Base-by-base conservation (phyloP, 2,329 filamentous ascomycete species). In the Knufia fluminis region DNA sequence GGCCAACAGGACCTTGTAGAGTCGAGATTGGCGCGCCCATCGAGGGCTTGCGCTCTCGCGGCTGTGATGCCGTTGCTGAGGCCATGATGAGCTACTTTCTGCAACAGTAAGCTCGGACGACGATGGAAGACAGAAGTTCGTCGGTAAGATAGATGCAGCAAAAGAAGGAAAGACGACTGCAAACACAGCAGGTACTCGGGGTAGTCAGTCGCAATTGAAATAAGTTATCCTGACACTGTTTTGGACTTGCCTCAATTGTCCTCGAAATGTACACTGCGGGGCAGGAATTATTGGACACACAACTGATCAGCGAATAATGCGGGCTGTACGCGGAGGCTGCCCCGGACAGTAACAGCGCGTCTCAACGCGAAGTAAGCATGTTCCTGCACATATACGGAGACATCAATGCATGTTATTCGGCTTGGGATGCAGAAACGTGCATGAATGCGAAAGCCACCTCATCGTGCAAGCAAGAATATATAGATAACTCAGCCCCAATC, bases 1-100 rank as follows among this genome's bases (percentile, higher is more conserved):
- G 88, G n/a, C 85, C 85, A 50, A 96, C 80, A 16, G 86, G 83
- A 57, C 89, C 90, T 67, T 86, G 77, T 54, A 97, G 83, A 64
- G 95, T 88, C 56, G 86, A 80, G 59, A 96, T 83, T 41, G 90
- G 90, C 59, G 86, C 86, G 57, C 85, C 81, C 51, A 78, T 83
- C 17, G 88, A 94, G 51, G 86, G 88, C 58, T 80, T 85, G 59
- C 90, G 83, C 75, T 95, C 82, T 57, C 87, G 78, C 35, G 71
- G 69, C n/a, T 67, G 52, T 10, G 66, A 63, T 35, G 59, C 17
- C n/a, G 48, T 43, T 24, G 41, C 50, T 36, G 53, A 51, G 38
- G 52, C 52, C 53, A 57, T 57, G 48, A 48, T 26, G 24, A 51
- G 33, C 53, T 54, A 46, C 52, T 48, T 33, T 19, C 49, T 22